Conservation (phyloP, 2,329 filamentous ascomycete species). For the Hirsutella thompsonii region DNA sequence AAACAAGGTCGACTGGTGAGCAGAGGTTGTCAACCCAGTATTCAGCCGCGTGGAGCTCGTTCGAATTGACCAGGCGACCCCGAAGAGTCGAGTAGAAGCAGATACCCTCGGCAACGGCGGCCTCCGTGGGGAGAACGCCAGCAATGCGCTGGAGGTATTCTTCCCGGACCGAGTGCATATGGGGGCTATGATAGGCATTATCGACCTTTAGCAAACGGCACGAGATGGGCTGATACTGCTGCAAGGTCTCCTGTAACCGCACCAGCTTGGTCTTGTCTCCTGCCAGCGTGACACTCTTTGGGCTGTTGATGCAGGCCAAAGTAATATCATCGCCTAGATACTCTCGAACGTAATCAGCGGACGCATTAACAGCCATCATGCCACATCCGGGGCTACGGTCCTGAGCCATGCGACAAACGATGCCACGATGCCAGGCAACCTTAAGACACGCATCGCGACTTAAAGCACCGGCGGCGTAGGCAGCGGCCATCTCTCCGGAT, state of each 20-base stretch:
- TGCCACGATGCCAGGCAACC: conserved; percentile 1
- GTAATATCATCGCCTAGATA: background rate
- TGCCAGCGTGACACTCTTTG: background rate
- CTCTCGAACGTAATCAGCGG: background rate
- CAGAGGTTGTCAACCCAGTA: conserved; percentile 1
- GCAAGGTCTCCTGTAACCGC: background rate
- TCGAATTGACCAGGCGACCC: background rate
- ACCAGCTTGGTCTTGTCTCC: background rate
- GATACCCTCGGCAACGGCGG: background rate
- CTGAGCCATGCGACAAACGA: background rate
- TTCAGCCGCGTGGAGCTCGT: background rate
- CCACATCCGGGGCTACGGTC: background rate
- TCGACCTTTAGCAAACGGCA: background rate
- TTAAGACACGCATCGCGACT: background rate
- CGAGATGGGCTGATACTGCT: background rate
- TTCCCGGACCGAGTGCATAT: background rate
- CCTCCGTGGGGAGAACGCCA: background rate
- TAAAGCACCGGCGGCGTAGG: background rate
- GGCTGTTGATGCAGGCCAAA: conserved; percentile 1
- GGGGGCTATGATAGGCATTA: background rate
- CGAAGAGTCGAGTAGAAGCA: background rate
- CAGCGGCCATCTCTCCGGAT: background rate
- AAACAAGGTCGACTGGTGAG: background rate
- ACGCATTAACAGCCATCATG: background rate
- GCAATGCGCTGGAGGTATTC: background rate